Percentiles rank a stretch among this genome's conserved stretches.
Evolutionary conservation across 73 alveolate genomes (phyloP).

Genomic region (Tetrahymena thermophila): DNA sequence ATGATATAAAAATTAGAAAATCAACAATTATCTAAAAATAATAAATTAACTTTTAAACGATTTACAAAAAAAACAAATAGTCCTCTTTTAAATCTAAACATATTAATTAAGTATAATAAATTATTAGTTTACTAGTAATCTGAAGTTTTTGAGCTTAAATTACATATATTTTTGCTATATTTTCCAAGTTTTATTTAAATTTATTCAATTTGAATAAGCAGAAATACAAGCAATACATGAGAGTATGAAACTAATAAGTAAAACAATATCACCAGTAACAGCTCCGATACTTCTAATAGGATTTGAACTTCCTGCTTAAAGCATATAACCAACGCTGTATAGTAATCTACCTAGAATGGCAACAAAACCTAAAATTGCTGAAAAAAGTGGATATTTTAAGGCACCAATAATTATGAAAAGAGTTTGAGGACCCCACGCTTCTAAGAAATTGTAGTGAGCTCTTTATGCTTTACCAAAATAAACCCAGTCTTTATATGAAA

Average conservation of each 20-base stretch:
- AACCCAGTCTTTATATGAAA: not conserved
- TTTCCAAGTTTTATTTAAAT: too few relatives aligned
- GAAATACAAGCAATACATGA: not conserved
- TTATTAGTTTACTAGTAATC: too few relatives aligned
- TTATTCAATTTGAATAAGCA: not conserved
- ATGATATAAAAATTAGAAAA: too few relatives aligned
- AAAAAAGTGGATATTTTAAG: not conserved
- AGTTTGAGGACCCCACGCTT: not conserved
- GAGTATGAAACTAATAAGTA: not conserved
- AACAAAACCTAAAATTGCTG: not conserved
- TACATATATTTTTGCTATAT: too few relatives aligned
- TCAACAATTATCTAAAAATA: too few relatives aligned
- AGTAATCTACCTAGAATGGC: not conserved
- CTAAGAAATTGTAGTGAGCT: conserved; percentile 11
- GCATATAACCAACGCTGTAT: not conserved
- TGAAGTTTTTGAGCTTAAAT: too few relatives aligned
- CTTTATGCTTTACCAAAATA: conserved; percentile 6
- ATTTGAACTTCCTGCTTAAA: not conserved
- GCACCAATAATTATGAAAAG: not conserved
- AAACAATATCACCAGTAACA: not conserved
- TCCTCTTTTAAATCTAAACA: too few relatives aligned
- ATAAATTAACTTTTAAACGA: too few relatives aligned
- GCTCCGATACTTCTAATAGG: not conserved
- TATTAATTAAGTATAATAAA: too few relatives aligned
- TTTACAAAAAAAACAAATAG: too few relatives aligned